phyloP scores from a whole-genome alignment of 2,329 filamentous ascomycete species.

The Colletotrichum agaves region DNA sequence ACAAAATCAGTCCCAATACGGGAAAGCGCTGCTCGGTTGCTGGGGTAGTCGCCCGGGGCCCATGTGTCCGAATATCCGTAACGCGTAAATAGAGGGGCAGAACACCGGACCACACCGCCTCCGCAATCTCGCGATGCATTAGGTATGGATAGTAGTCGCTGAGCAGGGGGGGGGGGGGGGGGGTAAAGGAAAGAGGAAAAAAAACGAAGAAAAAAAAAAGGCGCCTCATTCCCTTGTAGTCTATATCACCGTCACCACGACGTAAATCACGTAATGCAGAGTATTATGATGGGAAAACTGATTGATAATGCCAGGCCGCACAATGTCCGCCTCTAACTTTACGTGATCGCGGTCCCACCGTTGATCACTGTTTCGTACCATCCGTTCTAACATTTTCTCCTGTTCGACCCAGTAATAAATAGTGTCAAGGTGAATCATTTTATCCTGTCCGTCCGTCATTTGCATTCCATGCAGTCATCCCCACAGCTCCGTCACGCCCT shows the following conservation, averaged over 20 bases:
- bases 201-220: too few species aligned
- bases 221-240: not conserved
- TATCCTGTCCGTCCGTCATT: constrained; percentile 12
- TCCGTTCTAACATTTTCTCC: not conserved
- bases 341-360: not conserved
- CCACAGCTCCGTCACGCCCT: not conserved
- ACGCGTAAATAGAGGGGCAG: constrained; percentile 11
- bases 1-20: not conserved
- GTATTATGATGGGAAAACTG: not conserved
- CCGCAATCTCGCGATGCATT: constrained; percentile 2
- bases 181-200: too few species aligned
- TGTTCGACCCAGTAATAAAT: constrained; percentile 2
- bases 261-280: not conserved
- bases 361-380: not conserved
- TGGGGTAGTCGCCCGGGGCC: constrained; percentile 4
- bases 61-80: not conserved
- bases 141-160: too few species aligned
- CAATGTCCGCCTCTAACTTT: not conserved
- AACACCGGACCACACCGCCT: constrained; percentile 21
- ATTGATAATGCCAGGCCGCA: not conserved
- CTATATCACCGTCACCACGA: not conserved
- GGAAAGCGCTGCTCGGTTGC: constrained; percentile 13
- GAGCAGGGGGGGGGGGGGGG: too few species aligned
- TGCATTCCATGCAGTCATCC: not conserved
- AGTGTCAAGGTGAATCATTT: constrained; percentile 10